A percentile compares a stretch with the other conserved stretches of the same genome.
Conservation (phyloP, 352 stramenopile genomes). For the Phytophthora pini region DNA sequence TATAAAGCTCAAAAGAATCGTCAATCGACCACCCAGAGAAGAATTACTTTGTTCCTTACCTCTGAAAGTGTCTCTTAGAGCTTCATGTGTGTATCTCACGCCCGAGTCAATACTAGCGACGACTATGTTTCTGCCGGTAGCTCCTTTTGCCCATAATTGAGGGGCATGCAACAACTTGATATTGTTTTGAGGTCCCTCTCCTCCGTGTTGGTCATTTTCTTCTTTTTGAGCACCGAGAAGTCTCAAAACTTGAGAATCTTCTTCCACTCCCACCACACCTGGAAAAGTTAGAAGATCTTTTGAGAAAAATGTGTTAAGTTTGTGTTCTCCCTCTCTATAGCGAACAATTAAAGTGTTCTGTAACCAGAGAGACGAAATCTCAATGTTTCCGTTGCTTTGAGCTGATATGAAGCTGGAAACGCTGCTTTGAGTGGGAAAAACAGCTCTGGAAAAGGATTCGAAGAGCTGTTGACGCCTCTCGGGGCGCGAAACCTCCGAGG, state of each 20-base stretch:
- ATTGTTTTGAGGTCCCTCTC: conserved; percentile 44
- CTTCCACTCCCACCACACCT: conserved; percentile 52
- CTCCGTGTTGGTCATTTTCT: conserved; percentile 1
- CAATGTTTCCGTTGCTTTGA: conserved; percentile 7
- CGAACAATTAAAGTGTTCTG: conserved; percentile 65
- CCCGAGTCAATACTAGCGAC: conserved; percentile 79
- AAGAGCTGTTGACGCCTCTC: conserved; percentile 30
- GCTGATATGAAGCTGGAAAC: conserved; percentile 36
- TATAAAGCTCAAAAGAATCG: conserved; percentile 17
- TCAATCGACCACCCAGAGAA: neutral
- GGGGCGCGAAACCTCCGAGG: conserved; percentile 7
- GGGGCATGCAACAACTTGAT: conserved; percentile 57
- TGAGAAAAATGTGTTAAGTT: conserved; percentile 27
- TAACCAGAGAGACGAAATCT: conserved; percentile 55
- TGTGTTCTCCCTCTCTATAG: conserved; percentile 6
- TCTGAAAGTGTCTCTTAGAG: conserved; percentile 54
- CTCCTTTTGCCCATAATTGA: conserved; percentile 50
- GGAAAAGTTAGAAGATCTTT: conserved; percentile 41
- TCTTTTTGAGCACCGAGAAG: conserved; percentile 27
- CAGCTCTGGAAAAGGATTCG: conserved; percentile 13
- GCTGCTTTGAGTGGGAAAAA: conserved; percentile 28
- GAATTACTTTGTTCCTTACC: conserved; percentile 20
- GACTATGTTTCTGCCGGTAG: conserved; percentile 50
- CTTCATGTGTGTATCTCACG: conserved; percentile 73
- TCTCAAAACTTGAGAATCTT: conserved; percentile 36